A percentile compares a stretch with the other conserved stretches of the same genome.
Conservation (phyloP, 257 asterid genomes). For the Solanum arcanum region DNA sequence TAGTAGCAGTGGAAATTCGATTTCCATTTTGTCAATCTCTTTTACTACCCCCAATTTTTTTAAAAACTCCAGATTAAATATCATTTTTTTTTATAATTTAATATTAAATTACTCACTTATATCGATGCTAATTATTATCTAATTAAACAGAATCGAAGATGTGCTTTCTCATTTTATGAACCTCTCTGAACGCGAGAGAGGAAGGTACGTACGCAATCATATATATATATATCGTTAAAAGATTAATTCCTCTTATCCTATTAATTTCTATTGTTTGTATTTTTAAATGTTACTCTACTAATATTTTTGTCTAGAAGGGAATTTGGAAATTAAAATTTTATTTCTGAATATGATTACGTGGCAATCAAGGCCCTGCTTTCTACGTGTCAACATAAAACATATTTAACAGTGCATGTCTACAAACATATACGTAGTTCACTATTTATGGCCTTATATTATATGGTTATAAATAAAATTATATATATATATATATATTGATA, state of each 20-base stretch:
- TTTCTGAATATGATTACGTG: not conserved
- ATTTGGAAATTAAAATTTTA: not conserved
- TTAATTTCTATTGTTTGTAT: not conserved
- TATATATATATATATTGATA: not conserved
- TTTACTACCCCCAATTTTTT: too few species aligned
- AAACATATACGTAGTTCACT: not conserved
- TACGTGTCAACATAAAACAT: not conserved
- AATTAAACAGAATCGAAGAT: constrained; percentile 1
- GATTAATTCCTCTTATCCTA: too few species aligned
- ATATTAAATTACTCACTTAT: not conserved
- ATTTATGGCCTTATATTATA: not conserved
- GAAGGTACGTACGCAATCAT: not conserved
- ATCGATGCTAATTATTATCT: not conserved
- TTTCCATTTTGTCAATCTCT: too few species aligned
- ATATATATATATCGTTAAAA: too few species aligned
- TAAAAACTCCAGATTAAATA: too few species aligned
- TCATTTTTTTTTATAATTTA: not conserved
- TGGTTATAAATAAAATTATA: not conserved
- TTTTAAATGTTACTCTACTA: not conserved
- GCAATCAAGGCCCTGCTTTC: not conserved
- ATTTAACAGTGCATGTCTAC: not conserved
- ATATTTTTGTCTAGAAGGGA: not conserved
- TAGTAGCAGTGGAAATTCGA: too few species aligned
- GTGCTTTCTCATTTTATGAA: constrained; percentile 1
- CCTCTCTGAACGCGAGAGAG: not conserved